Evolutionary conservation across 176 grass and related monocot species (phyloP), one percentile per base, ranked within the genome.

Genomic region (Aegilops longissima): DNA sequence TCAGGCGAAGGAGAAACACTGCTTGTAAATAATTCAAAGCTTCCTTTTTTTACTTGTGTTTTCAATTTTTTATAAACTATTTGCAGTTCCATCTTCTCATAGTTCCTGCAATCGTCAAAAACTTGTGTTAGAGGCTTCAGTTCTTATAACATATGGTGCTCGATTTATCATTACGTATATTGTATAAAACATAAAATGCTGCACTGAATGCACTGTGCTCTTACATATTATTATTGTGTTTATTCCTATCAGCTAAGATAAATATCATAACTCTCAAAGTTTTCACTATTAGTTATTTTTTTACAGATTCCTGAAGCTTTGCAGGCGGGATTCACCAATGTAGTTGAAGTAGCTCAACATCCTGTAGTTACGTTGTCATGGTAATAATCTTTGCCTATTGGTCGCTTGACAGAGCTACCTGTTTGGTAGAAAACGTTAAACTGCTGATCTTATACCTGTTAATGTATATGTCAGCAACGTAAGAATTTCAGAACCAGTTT

Each of bases 1-100:
- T 94, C 96, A 71, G 93, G 96, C 18, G 96, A 96, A 86, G 96
- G 96, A 85, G 96, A 98, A 89, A 96, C 93, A 85, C 86, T 94
- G 58, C 93, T 98, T 76, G 96, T 98, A 98, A 92, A 66, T 93
- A 90, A 47, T 69, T 30, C 49, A 25, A 72, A 77, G 5, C 77
- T 84, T 44, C 29, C 83, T 39, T 86, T 82, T 82, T 73, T 80
- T 88, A 68, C 18, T 75, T 80, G 34, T 17, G 8, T 70, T 86
- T 69, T 29, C 18, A 49, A 85, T 16, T 73, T 21, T 34, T 74
- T 66, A 31, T 61, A 29, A 16, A 59, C 56, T 84, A 18, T 73
- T 73, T 64, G 45, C 71, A 36, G 35, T 87, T 73, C 65, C 49
- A 78, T 85, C 73, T 87, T 36, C 82, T 61, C 70, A 54, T 80